phyloP scores from a whole-genome alignment of 768 basidiomycete genomes.

The Rhizopogon vinicolor region DNA sequence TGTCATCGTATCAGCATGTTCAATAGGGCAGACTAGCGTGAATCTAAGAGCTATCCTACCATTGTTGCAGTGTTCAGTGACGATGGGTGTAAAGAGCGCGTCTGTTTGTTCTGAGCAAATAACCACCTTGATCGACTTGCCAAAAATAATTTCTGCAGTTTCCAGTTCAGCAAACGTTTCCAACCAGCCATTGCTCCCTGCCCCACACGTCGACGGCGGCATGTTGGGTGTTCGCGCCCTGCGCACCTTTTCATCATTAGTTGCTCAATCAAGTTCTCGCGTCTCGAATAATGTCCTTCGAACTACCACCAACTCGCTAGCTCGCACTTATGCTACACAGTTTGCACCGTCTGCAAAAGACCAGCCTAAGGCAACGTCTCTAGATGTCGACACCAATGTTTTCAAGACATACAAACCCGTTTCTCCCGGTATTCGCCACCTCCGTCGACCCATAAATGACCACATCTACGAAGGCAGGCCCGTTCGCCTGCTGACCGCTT shows the following conservation, averaged over 20 bases:
- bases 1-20: constrained; percentile 14
- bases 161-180: background rate
- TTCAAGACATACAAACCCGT: constrained; percentile 92
- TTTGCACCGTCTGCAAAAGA: constrained; percentile 19
- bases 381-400: constrained; percentile 42
- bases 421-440: constrained; percentile 82
- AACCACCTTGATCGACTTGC: constrained; percentile 3
- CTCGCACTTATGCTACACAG: constrained; percentile 34
- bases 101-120: constrained; percentile 30
- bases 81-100: constrained; percentile 19
- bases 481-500: constrained; percentile 72
- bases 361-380: constrained; percentile 28
- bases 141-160: constrained; percentile 3
- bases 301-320: constrained; percentile 11
- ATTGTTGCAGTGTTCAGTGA: constrained; percentile 22
- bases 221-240: constrained; percentile 19
- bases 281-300: constrained; percentile 6
- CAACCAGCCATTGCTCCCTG: background rate
- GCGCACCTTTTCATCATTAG: constrained; percentile 9
- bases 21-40: background rate
- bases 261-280: constrained; percentile 3
- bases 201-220: background rate
- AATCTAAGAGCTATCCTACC: constrained; percentile 15
- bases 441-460: constrained; percentile 73
- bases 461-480: constrained; percentile 89